These are phyloP conservation scores for Neopestalotiopsis clavispora DNA, from an alignment of 2,329 filamentous ascomycete genomes.

Conservation along the genomic window DNA sequence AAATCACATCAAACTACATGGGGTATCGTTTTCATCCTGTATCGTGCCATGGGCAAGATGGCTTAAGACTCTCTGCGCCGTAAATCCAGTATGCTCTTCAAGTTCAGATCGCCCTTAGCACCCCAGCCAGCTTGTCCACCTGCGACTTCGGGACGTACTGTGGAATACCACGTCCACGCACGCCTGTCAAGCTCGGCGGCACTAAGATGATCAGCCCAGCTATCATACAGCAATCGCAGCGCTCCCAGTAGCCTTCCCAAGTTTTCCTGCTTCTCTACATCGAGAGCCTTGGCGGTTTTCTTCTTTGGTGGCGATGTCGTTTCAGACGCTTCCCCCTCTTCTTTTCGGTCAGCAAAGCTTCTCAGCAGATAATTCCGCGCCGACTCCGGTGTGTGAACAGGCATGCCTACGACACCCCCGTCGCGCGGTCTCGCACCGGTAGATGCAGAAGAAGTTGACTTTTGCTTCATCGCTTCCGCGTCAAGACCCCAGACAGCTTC, in stretches of 20 bases:
- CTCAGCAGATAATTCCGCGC: conserved; percentile 64
- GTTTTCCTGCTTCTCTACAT: conserved; percentile 70
- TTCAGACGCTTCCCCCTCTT: conserved; percentile 23
- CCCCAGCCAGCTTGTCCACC: conserved; percentile 81
- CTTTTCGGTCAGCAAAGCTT: conserved; percentile 58
- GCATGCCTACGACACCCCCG: conserved; percentile 58
- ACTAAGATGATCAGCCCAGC: conserved; percentile 71
- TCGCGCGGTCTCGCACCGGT: conserved; percentile 33
- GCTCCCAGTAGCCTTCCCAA: conserved; percentile 72
- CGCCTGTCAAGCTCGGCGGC: conserved; percentile 72
- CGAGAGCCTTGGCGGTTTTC: conserved; percentile 54
- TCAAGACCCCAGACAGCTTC: conserved; percentile 68
- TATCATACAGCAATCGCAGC: conserved; percentile 72
- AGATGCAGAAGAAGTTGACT: conserved; percentile 33
- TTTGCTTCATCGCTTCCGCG: conserved; percentile 53
- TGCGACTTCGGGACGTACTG: conserved; percentile 77
- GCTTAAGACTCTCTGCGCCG: conserved; percentile 42
- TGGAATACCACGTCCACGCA: conserved; percentile 83
- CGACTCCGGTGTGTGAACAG: conserved; percentile 75
- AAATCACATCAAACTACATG: neutral
- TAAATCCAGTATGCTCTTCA: conserved; percentile 69
- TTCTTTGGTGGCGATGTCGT: conserved; percentile 47
- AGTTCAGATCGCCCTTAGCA: conserved; percentile 72
- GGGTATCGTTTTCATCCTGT: neutral
- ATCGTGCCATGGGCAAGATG: neutral